Conservation (phyloP, 1,284 basidiomycete species). For the Pisolithus thermaeus region DNA sequence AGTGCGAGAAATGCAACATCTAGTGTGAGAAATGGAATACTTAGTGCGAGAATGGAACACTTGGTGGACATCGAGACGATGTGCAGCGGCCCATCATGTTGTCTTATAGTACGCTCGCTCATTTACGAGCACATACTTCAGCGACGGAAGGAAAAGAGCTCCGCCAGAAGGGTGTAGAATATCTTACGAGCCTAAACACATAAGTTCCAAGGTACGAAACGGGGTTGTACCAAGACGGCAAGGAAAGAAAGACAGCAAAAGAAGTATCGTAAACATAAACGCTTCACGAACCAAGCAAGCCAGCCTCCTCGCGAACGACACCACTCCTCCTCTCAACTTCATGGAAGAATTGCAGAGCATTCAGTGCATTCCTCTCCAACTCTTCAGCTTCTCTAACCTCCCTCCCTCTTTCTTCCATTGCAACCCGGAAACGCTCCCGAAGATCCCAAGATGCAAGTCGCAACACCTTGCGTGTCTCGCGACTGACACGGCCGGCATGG, state of each 20-base stretch:
- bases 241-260: background rate
- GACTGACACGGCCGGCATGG: conserved; percentile 68
- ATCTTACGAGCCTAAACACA: no score
- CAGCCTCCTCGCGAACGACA: conserved; percentile 43
- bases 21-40: no score
- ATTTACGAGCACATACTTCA: no score
- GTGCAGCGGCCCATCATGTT: no score
- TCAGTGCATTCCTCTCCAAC: conserved; percentile 59
- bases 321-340: conserved; percentile 54
- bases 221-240: background rate
- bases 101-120: no score
- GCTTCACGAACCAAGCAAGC: conserved; percentile 15
- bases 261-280: background rate
- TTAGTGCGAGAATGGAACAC: no score
- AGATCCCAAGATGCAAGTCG: conserved; percentile 91
- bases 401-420: conserved; percentile 72
- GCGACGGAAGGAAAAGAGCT: no score
- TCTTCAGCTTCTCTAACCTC: conserved; percentile 81
- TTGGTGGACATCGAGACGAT: no score
- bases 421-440: conserved; percentile 74
- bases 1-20: no score
- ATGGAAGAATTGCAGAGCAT: conserved; percentile 72
- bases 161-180: no score
- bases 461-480: conserved; percentile 93
- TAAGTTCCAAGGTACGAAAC: background rate